A percentile compares a stretch with the other conserved stretches of the same genome.
These are phyloP conservation scores for Wickerhamomyces hampshirensis DNA, from an alignment of 805 yeast species.

Conservation along the genomic window DNA sequence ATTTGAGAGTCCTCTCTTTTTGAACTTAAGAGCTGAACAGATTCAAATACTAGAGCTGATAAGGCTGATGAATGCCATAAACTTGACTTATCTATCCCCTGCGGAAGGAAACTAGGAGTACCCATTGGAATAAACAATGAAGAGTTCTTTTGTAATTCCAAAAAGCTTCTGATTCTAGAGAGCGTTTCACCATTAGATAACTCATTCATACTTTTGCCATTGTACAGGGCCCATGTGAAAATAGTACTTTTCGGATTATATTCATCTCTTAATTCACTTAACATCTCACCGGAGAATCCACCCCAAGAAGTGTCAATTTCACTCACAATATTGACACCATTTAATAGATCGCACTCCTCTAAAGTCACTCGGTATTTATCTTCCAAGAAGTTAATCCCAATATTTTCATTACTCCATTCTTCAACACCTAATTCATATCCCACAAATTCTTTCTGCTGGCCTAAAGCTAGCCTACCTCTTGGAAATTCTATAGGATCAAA, in stretches of 20 bases:
- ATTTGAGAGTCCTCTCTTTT: slow-evolving; percentile 29
- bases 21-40: slow-evolving; percentile 36
- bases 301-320: slow-evolving; percentile 85
- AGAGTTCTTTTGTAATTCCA: slow-evolving; percentile 42
- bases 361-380: slow-evolving; percentile 52
- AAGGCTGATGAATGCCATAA: slow-evolving; percentile 41
- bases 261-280: slow-evolving; percentile 64
- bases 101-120: slow-evolving; percentile 18
- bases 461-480: slow-evolving; percentile 21
- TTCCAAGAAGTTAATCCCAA: slow-evolving; percentile 51
- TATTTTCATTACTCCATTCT: slow-evolving; percentile 42
- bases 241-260: slow-evolving; percentile 47
- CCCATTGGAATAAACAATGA: slow-evolving; percentile 55
- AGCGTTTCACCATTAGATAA: slow-evolving; percentile 17
- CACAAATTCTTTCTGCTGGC: slow-evolving; percentile 37
- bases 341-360: slow-evolving; percentile 71
- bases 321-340: slow-evolving; percentile 64
- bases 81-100: slow-evolving; percentile 20
- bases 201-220: slow-evolving; percentile 17
- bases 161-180: slow-evolving; percentile 41
- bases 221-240: slow-evolving; percentile 43
- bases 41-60: slow-evolving; percentile 39
- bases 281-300: slow-evolving; percentile 53
- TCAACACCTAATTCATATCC: slow-evolving; percentile 51
- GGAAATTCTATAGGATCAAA: slow-evolving; percentile 34